Conservation (phyloP, 2,329 filamentous ascomycete genomes). For the Tricladium varicosporioides region DNA sequence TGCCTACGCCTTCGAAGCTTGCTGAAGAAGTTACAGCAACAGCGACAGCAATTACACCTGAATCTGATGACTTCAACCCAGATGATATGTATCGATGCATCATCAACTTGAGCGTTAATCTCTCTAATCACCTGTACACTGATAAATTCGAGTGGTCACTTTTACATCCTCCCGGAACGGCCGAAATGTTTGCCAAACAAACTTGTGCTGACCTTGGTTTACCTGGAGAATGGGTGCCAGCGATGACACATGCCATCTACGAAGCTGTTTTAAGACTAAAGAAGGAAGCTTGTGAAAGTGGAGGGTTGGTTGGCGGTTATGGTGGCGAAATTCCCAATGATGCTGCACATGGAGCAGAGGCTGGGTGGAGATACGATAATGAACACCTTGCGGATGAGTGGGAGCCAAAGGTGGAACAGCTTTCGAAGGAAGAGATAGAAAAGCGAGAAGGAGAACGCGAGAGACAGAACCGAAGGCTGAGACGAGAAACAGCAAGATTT, state of each 20-base stretch:
- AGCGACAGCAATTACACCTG: constrained; percentile 61
- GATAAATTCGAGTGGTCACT: constrained; percentile 99
- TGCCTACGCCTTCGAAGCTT: constrained; percentile 47
- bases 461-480: constrained; percentile 79
- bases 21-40: constrained; percentile 63
- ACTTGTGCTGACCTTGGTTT: constrained; percentile 92
- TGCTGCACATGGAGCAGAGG: constrained; percentile 75
- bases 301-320: constrained; percentile 76
- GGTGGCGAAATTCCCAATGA: constrained; percentile 81
- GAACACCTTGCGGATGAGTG: constrained; percentile 83
- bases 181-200: constrained; percentile 86
- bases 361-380: constrained; percentile 93
- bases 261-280: constrained; percentile 89
- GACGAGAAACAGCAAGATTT: constrained; percentile 89
- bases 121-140: constrained; percentile 87
- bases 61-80: constrained; percentile 76
- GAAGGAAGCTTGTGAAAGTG: constrained; percentile 94
- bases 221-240: constrained; percentile 87
- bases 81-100: constrained; percentile 95
- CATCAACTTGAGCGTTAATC: constrained; percentile 84
- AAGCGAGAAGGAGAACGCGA: constrained; percentile 94
- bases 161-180: constrained; percentile 84
- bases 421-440: constrained; percentile 96
- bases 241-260: constrained; percentile 95
- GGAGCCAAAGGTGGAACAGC: constrained; percentile 76